Base-by-base conservation (phyloP, 2,329 filamentous ascomycete species). In the Endoconidiophora polonica region DNA sequence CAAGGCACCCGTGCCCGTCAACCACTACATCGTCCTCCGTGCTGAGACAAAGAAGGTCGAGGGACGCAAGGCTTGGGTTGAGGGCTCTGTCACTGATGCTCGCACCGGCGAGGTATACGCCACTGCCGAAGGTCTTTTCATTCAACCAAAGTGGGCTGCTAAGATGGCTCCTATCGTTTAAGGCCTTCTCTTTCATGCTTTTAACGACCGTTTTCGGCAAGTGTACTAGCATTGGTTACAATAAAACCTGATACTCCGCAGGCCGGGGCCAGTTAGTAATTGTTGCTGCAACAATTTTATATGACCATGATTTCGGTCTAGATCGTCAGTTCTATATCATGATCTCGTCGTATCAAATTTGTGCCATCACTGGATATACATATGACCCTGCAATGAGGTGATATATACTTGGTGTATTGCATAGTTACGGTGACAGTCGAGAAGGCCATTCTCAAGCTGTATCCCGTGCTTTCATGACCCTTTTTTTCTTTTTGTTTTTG, bases 1-100 rank as follows among this genome's bases (percentile, higher is more conserved):
- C 66, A 79, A 82, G 58, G 78, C 77, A 54, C 91, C 91, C 3
- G 81, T 83, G 42, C 77, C 75, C 58, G 86, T 87, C 4, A 76
- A 77, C 20, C 75, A 76, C 54, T 91, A 83, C 60, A 69, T 93
- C 26, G 85, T 94, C 41, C 66, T 98, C 52, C 73, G 76, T 54
- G 88, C 86, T 3, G 76, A 78, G 61, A 94, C 88, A 18, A 80
- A 76, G 7, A 88, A 83, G 67, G 83, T 90, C 1, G 87, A 96
- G 61, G 90, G 91, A 1, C 74, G 91, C 55, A 96, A 96, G 69
- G 90, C 87, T 10, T 95, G 86, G 86, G 86, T 95, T 1, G 81
- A 84, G 66, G 91, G 86, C 12, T 44, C 43, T 6, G 51, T 53
- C 5, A 36, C 24, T 20, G 51, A 53, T 45, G 51, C 51, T 16